Conservation (phyloP, 805 yeast species). For the Priceomyces melissophilus region DNA sequence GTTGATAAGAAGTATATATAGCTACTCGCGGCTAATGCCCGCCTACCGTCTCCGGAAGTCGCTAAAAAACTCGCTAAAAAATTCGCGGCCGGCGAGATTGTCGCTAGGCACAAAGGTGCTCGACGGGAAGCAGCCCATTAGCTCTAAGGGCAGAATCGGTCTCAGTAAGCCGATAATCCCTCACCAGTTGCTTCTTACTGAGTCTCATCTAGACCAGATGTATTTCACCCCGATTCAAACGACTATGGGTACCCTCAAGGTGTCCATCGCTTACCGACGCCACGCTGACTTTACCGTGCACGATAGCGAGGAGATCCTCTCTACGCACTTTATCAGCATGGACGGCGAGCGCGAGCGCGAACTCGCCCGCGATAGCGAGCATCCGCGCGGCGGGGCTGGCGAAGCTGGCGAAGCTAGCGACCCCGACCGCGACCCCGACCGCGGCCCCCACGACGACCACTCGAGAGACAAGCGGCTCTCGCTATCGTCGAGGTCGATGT, state of each 20-base stretch:
- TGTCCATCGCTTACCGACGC: constrained; percentile 76
- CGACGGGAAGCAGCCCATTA: constrained; percentile 76
- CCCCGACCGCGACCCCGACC: background rate
- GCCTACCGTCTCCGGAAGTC: constrained; percentile 53
- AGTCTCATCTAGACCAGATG: constrained; percentile 57
- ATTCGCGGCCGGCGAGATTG: constrained; percentile 22
- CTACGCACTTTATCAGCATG: constrained; percentile 52
- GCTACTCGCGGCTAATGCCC: constrained; percentile 68
- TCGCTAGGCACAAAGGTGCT: constrained; percentile 57
- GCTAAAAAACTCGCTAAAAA: constrained; percentile 10
- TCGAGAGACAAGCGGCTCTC: no score
- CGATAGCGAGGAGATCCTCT: constrained; percentile 62
- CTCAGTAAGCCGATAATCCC: constrained; percentile 64
- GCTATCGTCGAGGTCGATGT: no score
- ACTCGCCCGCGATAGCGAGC: constrained; percentile 8
- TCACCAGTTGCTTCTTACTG: constrained; percentile 30
- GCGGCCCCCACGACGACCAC: constrained; percentile 1
- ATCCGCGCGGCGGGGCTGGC: no score
- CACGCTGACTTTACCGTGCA: constrained; percentile 65
- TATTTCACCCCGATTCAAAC: constrained; percentile 71
- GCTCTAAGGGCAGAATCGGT: constrained; percentile 82
- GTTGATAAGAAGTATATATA: constrained; percentile 69
- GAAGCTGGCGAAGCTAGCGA: background rate
- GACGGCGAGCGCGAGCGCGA: constrained; percentile 25
- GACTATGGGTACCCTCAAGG: constrained; percentile 65